phyloP scores from a whole-genome alignment of 192 early-diverging fungal species.

The Coemansia sp. region DNA sequence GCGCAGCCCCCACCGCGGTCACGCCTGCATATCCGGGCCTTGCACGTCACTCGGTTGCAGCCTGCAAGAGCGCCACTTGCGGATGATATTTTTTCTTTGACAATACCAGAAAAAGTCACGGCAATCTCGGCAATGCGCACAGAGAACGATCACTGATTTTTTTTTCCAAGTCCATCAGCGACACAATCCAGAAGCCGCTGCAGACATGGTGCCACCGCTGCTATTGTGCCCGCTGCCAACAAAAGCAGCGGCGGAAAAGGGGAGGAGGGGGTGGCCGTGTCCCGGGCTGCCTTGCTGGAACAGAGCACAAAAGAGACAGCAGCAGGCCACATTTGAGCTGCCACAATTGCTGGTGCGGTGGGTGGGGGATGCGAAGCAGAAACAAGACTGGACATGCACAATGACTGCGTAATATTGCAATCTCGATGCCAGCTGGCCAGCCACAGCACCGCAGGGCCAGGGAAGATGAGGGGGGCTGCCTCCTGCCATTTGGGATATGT shows the following conservation, averaged over 20 bases:
- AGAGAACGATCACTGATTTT: constrained; percentile 3
- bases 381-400: constrained; percentile 7
- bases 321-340: neutral
- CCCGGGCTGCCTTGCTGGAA: constrained; percentile 1
- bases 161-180: neutral
- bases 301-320: neutral
- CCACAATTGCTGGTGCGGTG: neutral
- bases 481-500: neutral
- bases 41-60: neutral
- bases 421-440: constrained; percentile 3
- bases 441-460: neutral
- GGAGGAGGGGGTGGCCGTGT: constrained; percentile 3
- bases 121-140: constrained; percentile 4
- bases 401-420: constrained; percentile 5
- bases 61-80: constrained; percentile 5
- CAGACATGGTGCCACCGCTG: neutral
- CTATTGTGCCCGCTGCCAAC: neutral
- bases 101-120: constrained; percentile 6
- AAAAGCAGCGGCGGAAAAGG: neutral
- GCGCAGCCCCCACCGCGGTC: neutral
- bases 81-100: neutral
- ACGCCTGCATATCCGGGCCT: constrained; percentile 1
- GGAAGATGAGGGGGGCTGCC: neutral
- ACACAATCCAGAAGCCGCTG: constrained; percentile 3
- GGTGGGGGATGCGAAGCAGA: neutral